Percentiles rank a stretch among this genome's conserved stretches.
Conservation (phyloP, 2,329 filamentous ascomycete species). For the Trichoderma gracile region DNA sequence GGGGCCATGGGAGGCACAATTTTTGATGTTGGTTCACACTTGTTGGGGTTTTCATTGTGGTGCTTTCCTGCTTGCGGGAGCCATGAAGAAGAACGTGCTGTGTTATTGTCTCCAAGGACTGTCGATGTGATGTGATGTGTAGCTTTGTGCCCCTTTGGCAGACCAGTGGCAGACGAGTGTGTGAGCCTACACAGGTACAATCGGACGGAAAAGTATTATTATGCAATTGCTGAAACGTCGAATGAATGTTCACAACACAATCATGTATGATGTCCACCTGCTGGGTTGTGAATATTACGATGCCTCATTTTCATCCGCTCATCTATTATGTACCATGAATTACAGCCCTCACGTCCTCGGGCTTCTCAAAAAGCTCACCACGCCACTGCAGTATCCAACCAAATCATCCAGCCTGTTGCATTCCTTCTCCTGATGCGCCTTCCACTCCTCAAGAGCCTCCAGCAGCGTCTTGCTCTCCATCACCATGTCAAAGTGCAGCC, state of each 20-base stretch:
- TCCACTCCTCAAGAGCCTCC: constrained; percentile 67
- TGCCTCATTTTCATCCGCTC: constrained; percentile 4
- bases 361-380: constrained; percentile 76
- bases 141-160: not conserved
- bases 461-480: constrained; percentile 56
- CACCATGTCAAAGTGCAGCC: constrained; percentile 67
- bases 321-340: not conserved
- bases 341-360: constrained; percentile 48
- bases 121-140: not conserved
- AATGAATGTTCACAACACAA: no score
- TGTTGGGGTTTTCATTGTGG: constrained; percentile 44
- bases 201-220: no score
- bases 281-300: no score
- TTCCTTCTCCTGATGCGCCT: constrained; percentile 70
- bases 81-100: constrained; percentile 45
- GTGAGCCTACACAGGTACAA: no score
- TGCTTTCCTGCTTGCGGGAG: constrained; percentile 39
- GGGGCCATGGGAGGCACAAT: constrained; percentile 53
- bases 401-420: constrained; percentile 69
- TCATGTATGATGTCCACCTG: no score
- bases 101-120: no score
- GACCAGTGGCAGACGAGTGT: not conserved
- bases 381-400: constrained; percentile 84
- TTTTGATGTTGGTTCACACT: constrained; percentile 44
- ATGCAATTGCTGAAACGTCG: no score